Base-by-base conservation (phyloP, 2,329 filamentous ascomycete genomes). In the Pseudomassariella vexata region DNA sequence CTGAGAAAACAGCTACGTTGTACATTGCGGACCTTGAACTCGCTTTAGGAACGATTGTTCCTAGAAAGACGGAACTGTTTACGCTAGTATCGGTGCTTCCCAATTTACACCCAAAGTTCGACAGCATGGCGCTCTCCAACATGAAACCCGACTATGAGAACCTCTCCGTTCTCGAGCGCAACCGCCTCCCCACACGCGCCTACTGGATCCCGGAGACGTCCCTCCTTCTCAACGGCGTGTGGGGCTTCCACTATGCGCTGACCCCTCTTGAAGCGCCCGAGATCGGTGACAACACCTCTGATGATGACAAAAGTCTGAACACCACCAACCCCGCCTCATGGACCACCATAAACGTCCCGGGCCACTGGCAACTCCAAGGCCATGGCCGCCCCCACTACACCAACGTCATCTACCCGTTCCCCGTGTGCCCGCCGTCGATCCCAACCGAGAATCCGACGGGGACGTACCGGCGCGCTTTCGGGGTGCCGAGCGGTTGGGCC, bases 301-400 rank as follows among this genome's bases (percentile, higher is more conserved):
- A n/a, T n/a, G n/a, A n/a, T n/a, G n/a, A n/a, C n/a, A n/a, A n/a
- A n/a, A n/a, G n/a, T n/a, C n/a, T n/a, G n/a, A n/a, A n/a, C n/a
- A n/a, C n/a, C n/a, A n/a, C n/a, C n/a, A n/a, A n/a, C n/a, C n/a
- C n/a, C n/a, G n/a, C 47, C 50, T 57, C 32, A 43, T 76, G 73
- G 65, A 55, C 59, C 14, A 59, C 57, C 23, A 76, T 79, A 39
- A 55, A 67, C 9, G 80, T 85, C 0, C 80, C 80, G 0, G 76
- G 76, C 3, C 74, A 79, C 47, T 85, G 81, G 81, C 80, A 85
- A 53, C 59, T 82, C 5, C 76, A 85, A 53, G 80, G 79, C 17
- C 75, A 78, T 47, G 79, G 79, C 9, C 54, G 63, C 30, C 81
- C 81, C 0, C 76, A 79, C 41, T 85, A 85, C 47, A 84, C 79